Percentiles rank a stretch among this genome's conserved stretches.
phyloP scores from a whole-genome alignment of 768 basidiomycete species.

The Leccinum fibrillosum region DNA sequence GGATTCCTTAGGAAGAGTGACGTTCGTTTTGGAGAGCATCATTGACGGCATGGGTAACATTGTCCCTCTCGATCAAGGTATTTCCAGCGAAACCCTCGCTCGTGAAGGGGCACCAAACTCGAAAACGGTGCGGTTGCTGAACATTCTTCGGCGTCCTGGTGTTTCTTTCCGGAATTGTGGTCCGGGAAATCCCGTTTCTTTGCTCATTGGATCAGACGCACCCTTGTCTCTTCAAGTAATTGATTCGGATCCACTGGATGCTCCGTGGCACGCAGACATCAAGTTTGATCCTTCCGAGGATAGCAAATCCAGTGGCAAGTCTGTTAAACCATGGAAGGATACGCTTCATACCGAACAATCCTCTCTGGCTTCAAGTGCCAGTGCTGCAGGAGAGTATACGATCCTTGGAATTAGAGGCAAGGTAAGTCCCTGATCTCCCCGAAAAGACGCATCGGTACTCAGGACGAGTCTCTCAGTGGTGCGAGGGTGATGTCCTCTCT shows the following conservation, averaged over 20 bases:
- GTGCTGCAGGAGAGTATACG: slow-evolving; percentile 73
- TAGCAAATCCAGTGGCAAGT: slow-evolving; percentile 36
- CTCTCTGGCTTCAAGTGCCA: slow-evolving; percentile 48
- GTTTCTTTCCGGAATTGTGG: slow-evolving; percentile 75
- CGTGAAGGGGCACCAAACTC: slow-evolving; percentile 35
- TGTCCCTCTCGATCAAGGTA: slow-evolving; percentile 43
- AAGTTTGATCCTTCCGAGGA: slow-evolving; percentile 55
- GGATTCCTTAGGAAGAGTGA: slow-evolving; percentile 60
- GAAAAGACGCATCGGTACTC: neutral
- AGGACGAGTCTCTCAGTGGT: slow-evolving; percentile 44
- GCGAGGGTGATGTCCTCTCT: slow-evolving; percentile 78
- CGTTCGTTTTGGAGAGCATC: slow-evolving; percentile 76
- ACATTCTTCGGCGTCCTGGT: slow-evolving; percentile 67
- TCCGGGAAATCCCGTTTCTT: slow-evolving; percentile 61
- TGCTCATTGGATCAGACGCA: slow-evolving; percentile 69
- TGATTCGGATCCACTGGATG: slow-evolving; percentile 58
- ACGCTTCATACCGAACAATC: slow-evolving; percentile 49
- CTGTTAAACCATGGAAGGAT: slow-evolving; percentile 61
- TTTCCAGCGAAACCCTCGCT: slow-evolving; percentile 16
- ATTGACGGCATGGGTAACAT: slow-evolving; percentile 81
- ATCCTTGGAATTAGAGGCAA: slow-evolving; percentile 70
- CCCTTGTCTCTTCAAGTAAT: slow-evolving; percentile 50
- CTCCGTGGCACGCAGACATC: slow-evolving; percentile 64
- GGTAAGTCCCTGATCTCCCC: slow-evolving; percentile 29
- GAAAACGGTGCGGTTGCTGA: slow-evolving; percentile 55